These are phyloP conservation scores for Coniferiporia weirii DNA, from an alignment of 1,284 basidiomycete species.

Conservation along the genomic window DNA sequence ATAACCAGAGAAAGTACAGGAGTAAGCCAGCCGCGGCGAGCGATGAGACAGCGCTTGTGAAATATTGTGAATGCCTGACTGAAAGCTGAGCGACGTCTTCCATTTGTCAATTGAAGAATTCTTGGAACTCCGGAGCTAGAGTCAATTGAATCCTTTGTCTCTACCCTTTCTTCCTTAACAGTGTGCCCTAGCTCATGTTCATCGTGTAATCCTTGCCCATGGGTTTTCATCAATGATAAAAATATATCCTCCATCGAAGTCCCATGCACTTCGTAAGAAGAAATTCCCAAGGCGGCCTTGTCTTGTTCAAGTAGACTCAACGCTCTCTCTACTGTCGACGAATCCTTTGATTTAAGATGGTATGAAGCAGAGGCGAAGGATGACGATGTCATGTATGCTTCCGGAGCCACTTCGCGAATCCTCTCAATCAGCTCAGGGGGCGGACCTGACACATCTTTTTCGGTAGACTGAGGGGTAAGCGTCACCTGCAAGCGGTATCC, in stretches of 20 bases:
- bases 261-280: constrained; percentile 61
- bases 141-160: background rate
- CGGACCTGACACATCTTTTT: constrained; percentile 24
- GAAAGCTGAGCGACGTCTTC: constrained; percentile 46
- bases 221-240: constrained; percentile 59
- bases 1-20: constrained; percentile 56
- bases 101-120: constrained; percentile 41
- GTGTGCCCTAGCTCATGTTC: background rate
- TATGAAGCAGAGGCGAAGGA: constrained; percentile 42
- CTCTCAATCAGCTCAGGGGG: constrained; percentile 36
- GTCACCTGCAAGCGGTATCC: constrained; percentile 62
- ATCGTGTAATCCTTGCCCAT: constrained; percentile 24
- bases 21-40: constrained; percentile 63
- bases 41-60: constrained; percentile 63
- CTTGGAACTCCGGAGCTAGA: background rate
- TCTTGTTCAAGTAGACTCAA: constrained; percentile 50
- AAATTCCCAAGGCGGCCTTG: constrained; percentile 34
- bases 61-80: constrained; percentile 66
- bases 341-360: constrained; percentile 55
- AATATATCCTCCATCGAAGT: constrained; percentile 81
- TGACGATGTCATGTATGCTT: constrained; percentile 35
- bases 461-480: constrained; percentile 29
- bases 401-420: constrained; percentile 45
- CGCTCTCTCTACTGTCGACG: constrained; percentile 46
- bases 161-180: background rate